Base-by-base conservation (phyloP, 345 rosid genomes). In the Cardamine occulta region DNA sequence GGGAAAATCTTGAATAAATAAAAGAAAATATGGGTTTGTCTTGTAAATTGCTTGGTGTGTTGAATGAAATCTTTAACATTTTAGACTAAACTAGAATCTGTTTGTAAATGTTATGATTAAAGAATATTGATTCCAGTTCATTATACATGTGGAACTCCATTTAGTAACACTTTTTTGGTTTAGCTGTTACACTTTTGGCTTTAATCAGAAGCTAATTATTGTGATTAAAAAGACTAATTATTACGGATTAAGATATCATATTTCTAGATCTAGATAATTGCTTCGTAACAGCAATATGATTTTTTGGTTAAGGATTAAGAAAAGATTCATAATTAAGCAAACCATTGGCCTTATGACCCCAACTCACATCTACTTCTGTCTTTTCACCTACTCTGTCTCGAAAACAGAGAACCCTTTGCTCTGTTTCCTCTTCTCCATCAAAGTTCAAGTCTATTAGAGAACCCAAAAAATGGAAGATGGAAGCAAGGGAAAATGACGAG, bases 201-300 rank as follows among this genome's bases (percentile, higher is more conserved):
- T 75, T 75, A 75, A 75, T 68, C 63, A 68, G 47, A 49, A 68
- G 61, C 75, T 62, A 42, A 76, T 69, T 60, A 75, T 68, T 75
- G 56, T 21, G 47, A 51, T 12, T 0, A 23, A 42, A 60, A 60
- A 42, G 68, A 59, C 48, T 76, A 68, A 68, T 76, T 28, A 74
- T 74, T 67, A n/a, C 6, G 48, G 70, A 47, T 70, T 76, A 69
- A 62, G 52, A 63, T 76, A 76, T 56, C 72, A 70, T 56, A 56
- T 70, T 55, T 77, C 17, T 77, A 40, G 80, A 76, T 70, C 74
- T 76, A 9, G 45, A 77, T 77, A 45, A 70, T 55, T 70, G 60
- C 44, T 76, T 70, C 49, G 53, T 34, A 54, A 45, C 64, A 76
- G 44, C 71, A 76, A 24, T 4, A 66, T 53, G 49, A 32, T 21